Percentiles rank a stretch among this genome's conserved stretches.
phyloP scores from a whole-genome alignment of 768 basidiomycete species.

The Dioszegia hungarica region DNA sequence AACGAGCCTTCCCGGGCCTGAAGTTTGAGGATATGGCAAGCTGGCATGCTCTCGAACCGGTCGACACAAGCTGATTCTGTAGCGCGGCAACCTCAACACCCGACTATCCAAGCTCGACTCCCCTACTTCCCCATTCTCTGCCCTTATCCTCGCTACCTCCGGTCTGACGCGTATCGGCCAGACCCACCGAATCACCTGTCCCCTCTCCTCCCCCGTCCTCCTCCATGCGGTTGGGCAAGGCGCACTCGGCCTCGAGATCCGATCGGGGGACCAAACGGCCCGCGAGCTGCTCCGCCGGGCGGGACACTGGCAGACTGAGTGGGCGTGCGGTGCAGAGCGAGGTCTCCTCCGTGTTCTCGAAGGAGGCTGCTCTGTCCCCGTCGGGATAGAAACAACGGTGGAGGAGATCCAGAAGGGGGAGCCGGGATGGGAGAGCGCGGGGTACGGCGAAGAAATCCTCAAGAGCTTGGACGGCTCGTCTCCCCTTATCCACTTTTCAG shows the following conservation, averaged over 20 bases:
- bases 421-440: constrained; percentile 11
- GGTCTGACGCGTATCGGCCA: constrained; percentile 74
- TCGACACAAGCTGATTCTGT: constrained; percentile 10
- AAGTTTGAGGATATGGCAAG: constrained; percentile 83
- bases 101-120: constrained; percentile 87
- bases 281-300: constrained; percentile 62
- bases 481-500: constrained; percentile 37
- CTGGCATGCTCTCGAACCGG: constrained; percentile 18
- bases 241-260: constrained; percentile 78
- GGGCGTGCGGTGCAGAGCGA: constrained; percentile 76
- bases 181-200: constrained; percentile 64
- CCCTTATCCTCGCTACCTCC: constrained; percentile 87
- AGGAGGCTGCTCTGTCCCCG: constrained; percentile 95
- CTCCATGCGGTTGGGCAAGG: constrained; percentile 93
- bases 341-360: constrained; percentile 83
- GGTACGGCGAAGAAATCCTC: constrained; percentile 11
- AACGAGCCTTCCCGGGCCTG: constrained; percentile 67
- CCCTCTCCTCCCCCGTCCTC: constrained; percentile 63
- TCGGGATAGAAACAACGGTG: constrained; percentile 58
- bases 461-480: constrained; percentile 10
- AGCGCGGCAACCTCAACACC: constrained; percentile 88
- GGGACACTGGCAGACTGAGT: constrained; percentile 72
- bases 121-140: constrained; percentile 70
- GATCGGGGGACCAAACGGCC: constrained; percentile 59
- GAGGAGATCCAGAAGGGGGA: constrained; percentile 44